Conservation (phyloP, 352 stramenopile species). For the Globisporangium emineosum region DNA sequence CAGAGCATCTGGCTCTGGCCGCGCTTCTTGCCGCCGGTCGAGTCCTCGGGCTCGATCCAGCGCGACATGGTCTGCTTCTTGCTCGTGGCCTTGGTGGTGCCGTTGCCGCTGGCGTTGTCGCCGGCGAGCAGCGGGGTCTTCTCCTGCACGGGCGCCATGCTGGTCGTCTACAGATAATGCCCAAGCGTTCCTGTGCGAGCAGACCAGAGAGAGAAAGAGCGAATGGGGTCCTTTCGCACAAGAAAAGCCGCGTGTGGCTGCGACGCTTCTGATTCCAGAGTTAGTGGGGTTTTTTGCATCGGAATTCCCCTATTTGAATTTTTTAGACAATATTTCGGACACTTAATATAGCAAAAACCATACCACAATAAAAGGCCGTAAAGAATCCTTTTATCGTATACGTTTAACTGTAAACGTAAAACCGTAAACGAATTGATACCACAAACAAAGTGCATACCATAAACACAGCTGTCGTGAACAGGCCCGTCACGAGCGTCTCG, state of each 20-base stretch:
- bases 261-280: conserved; percentile 1
- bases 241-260: conserved; percentile 7
- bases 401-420: too few species aligned
- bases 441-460: too few species aligned
- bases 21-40: conserved; percentile 13
- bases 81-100: neutral
- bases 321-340: too few species aligned
- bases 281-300: neutral
- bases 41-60: conserved; percentile 18
- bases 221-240: too few species aligned
- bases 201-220: neutral
- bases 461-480: too few species aligned
- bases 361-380: too few species aligned
- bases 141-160: conserved; percentile 13
- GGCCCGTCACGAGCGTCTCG: conserved; percentile 81
- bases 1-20: conserved; percentile 19
- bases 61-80: conserved; percentile 23
- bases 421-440: too few species aligned
- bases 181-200: neutral
- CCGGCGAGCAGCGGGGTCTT: conserved; percentile 15
- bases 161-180: neutral
- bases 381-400: too few species aligned
- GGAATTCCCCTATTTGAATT: neutral
- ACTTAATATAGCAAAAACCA: too few species aligned
- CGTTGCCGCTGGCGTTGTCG: neutral